A percentile compares a stretch with the other conserved stretches of the same genome.
Conservation (phyloP, 75 land plant species). For the Pinus albicaulis region DNA sequence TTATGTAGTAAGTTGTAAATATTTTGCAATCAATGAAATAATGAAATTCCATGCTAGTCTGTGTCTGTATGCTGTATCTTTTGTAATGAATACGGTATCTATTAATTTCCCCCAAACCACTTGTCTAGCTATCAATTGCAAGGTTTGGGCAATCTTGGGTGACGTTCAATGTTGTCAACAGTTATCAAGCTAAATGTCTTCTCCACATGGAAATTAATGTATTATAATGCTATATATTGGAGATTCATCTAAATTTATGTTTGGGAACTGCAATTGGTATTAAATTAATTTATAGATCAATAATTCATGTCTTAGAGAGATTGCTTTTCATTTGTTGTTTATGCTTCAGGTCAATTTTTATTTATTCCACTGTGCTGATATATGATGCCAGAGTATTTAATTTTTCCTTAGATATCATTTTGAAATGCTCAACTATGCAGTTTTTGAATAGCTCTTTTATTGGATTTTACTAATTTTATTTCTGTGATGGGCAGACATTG, state of each 20-base stretch:
- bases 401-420: not conserved
- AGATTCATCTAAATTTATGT: not conserved
- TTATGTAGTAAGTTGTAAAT: too few species aligned
- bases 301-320: not conserved
- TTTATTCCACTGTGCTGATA: too few species aligned
- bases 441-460: not conserved
- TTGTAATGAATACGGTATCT: too few species aligned
- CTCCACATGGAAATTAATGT: not conserved
- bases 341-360: not conserved
- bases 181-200: not conserved
- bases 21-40: too few species aligned
- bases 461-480: not conserved
- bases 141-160: not conserved
- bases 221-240: too few species aligned
- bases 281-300: not conserved
- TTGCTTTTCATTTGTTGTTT: not conserved
- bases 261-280: not conserved
- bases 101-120: not conserved
- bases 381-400: not conserved
- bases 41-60: too few species aligned
- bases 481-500: constrained; percentile 39
- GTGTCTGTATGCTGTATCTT: too few species aligned
- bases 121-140: not conserved
- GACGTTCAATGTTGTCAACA: not conserved
- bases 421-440: not conserved